These are phyloP conservation scores for Fusarium sp. DNA, from an alignment of 2,329 filamentous ascomycete genomes.

Conservation along the genomic window DNA sequence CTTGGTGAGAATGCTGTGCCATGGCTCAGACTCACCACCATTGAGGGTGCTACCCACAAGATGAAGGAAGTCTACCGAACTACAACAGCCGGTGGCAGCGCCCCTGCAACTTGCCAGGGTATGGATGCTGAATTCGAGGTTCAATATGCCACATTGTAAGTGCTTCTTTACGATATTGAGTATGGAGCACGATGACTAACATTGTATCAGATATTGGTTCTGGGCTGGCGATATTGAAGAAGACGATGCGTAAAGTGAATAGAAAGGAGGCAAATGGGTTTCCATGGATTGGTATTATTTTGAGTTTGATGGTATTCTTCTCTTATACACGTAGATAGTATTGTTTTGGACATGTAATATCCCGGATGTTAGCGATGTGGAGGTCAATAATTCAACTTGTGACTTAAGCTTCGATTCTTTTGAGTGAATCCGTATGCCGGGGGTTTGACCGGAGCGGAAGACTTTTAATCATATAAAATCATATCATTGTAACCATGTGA, in stretches of 20 bases:
- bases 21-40: conserved; percentile 79
- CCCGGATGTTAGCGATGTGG: conserved; percentile 21
- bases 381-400: conserved; percentile 29
- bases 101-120: conserved; percentile 78
- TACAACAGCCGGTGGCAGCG: conserved; percentile 81
- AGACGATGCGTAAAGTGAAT: conserved; percentile 3
- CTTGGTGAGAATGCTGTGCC: conserved; percentile 74
- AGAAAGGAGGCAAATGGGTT: background rate
- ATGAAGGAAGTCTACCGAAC: conserved; percentile 84
- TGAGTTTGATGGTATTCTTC: background rate
- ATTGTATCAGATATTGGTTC: conserved; percentile 41
- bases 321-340: conserved; percentile 30
- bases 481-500: background rate
- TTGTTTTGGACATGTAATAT: conserved; percentile 31
- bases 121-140: conserved; percentile 73
- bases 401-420: background rate
- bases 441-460: background rate
- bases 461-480: background rate
- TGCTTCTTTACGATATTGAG: conserved; percentile 41
- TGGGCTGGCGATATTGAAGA: conserved; percentile 36
- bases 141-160: conserved; percentile 86
- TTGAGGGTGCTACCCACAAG: conserved; percentile 63
- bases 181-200: conserved; percentile 19
- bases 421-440: background rate
- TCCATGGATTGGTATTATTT: background rate